Conservation (phyloP, 2,329 filamentous ascomycete genomes). For the Zymoseptoria crescenta region DNA sequence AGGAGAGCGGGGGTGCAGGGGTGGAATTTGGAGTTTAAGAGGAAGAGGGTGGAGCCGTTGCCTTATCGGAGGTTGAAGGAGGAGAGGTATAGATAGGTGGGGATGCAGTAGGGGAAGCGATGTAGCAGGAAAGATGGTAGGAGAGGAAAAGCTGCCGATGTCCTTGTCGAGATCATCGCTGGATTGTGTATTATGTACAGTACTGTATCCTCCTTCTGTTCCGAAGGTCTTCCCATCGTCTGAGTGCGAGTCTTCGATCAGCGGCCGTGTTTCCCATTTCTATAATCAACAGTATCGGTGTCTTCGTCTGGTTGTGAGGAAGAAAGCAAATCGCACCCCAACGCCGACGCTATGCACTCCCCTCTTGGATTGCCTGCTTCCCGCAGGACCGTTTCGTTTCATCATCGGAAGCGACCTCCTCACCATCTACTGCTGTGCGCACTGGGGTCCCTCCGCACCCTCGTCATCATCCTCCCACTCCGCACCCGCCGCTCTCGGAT, state of each 20-base stretch:
- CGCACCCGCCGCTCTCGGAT: constrained; percentile 55
- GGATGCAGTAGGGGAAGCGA: neutral
- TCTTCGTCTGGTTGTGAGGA: neutral
- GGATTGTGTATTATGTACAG: constrained; percentile 4
- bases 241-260: neutral
- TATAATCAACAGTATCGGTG: neutral
- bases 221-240: neutral
- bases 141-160: neutral
- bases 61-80: constrained; percentile 54
- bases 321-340: neutral
- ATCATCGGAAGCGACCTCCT: no score
- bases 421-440: constrained; percentile 56
- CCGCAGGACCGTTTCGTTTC: neutral
- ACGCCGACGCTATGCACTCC: neutral
- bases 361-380: neutral
- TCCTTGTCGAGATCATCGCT: neutral
- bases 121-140: neutral
- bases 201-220: constrained; percentile 1
- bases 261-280: neutral
- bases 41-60: constrained; percentile 62
- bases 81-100: constrained; percentile 37
- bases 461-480: constrained; percentile 69
- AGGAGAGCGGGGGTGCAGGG: constrained; percentile 64
- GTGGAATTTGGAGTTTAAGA: constrained; percentile 75
- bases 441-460: constrained; percentile 59